Conservation (phyloP, 2,329 filamentous ascomycete genomes). For the Parastagonospora nodorum region DNA sequence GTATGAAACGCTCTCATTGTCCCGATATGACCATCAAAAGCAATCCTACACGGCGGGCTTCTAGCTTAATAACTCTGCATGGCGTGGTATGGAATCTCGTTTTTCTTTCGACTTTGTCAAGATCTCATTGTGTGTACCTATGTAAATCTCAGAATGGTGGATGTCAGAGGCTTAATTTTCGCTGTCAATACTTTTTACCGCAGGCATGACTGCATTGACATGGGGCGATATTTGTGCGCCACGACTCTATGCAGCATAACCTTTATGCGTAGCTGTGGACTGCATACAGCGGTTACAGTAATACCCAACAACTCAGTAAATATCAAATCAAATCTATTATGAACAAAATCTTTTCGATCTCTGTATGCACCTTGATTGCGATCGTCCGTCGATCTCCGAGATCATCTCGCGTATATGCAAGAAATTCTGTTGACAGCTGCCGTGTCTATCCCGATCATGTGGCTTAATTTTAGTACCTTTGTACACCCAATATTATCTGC, state of each 20-base stretch:
- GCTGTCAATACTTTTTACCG: conserved; percentile 28
- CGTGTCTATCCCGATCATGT: background rate
- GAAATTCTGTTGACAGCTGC: background rate
- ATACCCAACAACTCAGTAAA: background rate
- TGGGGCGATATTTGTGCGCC: conserved; percentile 4
- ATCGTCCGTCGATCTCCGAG: background rate
- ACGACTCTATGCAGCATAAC: background rate
- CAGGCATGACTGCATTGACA: conserved; percentile 21
- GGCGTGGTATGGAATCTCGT: conserved; percentile 4
- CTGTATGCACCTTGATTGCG: background rate
- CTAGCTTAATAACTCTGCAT: conserved; percentile 23
- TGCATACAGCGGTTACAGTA: conserved; percentile 1
- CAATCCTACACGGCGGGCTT: too few relatives aligned
- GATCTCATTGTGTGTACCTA: conserved; percentile 8
- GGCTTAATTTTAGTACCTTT: too few relatives aligned
- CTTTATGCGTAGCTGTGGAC: background rate
- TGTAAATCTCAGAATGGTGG: conserved; percentile 3
- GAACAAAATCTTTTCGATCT: background rate
- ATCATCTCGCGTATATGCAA: background rate
- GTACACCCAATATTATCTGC: too few relatives aligned
- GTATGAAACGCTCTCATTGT: too few relatives aligned
- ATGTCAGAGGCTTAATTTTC: conserved; percentile 23
- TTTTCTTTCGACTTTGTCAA: conserved; percentile 11
- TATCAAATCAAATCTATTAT: background rate
- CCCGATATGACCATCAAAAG: too few relatives aligned